Conservation (phyloP, 164 flowering plant species). For the Litsea cubeba region DNA sequence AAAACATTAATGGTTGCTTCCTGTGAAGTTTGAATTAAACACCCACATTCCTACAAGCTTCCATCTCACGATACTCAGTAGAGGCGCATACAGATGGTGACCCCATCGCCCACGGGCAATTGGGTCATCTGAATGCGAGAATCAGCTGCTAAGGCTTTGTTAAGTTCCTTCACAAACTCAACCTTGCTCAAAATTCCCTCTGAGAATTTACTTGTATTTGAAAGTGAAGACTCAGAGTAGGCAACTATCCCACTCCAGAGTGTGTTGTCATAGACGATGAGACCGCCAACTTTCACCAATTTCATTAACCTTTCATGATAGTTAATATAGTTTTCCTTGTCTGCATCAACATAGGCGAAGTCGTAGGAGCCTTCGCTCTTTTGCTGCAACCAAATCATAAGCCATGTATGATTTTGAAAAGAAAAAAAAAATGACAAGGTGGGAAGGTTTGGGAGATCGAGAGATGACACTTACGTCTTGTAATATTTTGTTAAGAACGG, state of each 20-base stretch:
- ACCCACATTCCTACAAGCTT: too few species aligned
- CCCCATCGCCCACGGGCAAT: constrained; percentile 17
- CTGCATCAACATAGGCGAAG: constrained; percentile 20
- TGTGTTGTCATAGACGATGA: constrained; percentile 22
- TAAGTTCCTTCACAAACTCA: constrained; percentile 2
- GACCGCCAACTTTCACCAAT: constrained; percentile 22
- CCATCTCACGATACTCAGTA: not conserved
- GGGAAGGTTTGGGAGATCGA: not conserved
- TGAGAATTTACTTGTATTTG: too few species aligned
- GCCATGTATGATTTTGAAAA: not conserved
- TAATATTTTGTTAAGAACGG: constrained; percentile 19
- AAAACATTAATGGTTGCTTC: too few species aligned
- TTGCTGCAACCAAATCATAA: constrained; percentile 5
- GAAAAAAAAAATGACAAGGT: not conserved
- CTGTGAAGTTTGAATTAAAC: too few species aligned
- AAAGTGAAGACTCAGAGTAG: not conserved
- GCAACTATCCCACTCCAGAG: constrained; percentile 18
- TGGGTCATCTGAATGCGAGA: constrained; percentile 15
- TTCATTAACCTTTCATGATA: constrained; percentile 18
- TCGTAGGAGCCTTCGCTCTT: constrained; percentile 13
- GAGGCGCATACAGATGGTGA: constrained; percentile 18
- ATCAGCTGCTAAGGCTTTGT: constrained; percentile 17
- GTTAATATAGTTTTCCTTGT: constrained; percentile 16
- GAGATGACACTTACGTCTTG: constrained; percentile 8
- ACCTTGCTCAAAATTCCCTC: not conserved